phyloP scores from a whole-genome alignment of 768 basidiomycete species.

The Boletus coccyginus region DNA sequence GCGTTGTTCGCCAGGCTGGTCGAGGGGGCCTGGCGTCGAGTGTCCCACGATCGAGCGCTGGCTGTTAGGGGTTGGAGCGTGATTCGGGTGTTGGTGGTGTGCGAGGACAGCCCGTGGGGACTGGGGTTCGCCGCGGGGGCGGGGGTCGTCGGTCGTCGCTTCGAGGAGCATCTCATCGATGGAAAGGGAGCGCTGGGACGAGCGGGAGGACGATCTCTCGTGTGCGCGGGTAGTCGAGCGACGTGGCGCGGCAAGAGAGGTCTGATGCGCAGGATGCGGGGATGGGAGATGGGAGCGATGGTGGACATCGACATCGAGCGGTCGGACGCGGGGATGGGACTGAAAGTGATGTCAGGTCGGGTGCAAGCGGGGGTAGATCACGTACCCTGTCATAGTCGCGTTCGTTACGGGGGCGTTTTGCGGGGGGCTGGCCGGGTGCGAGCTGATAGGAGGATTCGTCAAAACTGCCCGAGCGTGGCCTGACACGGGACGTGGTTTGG shows the following conservation, averaged over 20 bases:
- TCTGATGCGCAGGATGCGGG: conserved; percentile 11
- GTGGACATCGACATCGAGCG: conserved; percentile 26
- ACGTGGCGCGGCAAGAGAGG: conserved; percentile 11
- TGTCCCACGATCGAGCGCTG: conserved; percentile 25
- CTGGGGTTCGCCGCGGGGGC: conserved; percentile 31
- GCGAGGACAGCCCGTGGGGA: conserved; percentile 28
- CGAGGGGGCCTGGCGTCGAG: conserved; percentile 26
- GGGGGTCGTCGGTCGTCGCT: conserved; percentile 39
- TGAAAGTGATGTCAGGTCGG: conserved; percentile 13
- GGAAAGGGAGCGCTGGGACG: conserved; percentile 34
- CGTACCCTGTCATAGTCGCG: conserved; percentile 33
- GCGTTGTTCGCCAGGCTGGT: conserved; percentile 36
- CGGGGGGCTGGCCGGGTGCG: conserved; percentile 43
- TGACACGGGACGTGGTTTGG: conserved; percentile 31
- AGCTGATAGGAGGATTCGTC: conserved; percentile 34
- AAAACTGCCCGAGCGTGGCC: conserved; percentile 44
- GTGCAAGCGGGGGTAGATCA: not conserved
- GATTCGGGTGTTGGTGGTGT: conserved; percentile 32
- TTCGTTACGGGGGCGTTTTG: conserved; percentile 45
- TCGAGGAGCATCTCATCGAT: conserved; percentile 50
- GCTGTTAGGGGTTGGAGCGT: conserved; percentile 10
- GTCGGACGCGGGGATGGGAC: conserved; percentile 15
- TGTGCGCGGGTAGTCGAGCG: conserved; percentile 11
- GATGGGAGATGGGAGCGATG: conserved; percentile 25
- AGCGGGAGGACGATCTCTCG: conserved; percentile 35